phyloP scores from a whole-genome alignment of 345 rosid species.

The Lumnitzera littorea region DNA sequence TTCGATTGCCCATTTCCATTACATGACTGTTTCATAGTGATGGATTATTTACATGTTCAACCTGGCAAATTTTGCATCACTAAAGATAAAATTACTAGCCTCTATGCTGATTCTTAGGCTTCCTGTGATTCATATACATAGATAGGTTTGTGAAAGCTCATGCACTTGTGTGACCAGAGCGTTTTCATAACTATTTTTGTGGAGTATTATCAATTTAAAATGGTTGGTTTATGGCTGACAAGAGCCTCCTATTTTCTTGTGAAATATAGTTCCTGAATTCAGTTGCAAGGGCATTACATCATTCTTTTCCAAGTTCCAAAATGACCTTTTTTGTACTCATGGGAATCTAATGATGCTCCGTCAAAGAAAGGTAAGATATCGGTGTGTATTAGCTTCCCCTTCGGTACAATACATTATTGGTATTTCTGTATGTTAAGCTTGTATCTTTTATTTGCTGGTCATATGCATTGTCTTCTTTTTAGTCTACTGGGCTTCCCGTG shows the following conservation, averaged over 20 bases:
- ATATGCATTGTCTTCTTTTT: constrained; percentile 12
- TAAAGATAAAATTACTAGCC: too few species aligned
- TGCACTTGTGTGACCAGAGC: too few species aligned
- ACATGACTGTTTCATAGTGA: too few species aligned
- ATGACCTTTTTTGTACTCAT: constrained; percentile 28
- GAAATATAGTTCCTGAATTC: constrained; percentile 37
- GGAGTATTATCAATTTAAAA: too few species aligned
- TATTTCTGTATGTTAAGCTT: neutral
- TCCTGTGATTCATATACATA: too few species aligned
- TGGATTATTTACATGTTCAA: too few species aligned
- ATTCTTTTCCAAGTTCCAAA: constrained; percentile 26
- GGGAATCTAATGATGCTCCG: constrained; percentile 34
- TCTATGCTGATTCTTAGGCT: too few species aligned
- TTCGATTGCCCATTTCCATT: neutral
- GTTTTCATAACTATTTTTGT: too few species aligned
- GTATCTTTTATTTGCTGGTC: neutral
- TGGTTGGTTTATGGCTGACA: neutral
- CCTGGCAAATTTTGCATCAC: too few species aligned
- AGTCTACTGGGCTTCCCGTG: constrained; percentile 42
- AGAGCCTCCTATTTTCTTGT: constrained; percentile 3
- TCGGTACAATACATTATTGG: neutral
- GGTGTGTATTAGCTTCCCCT: neutral
- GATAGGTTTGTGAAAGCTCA: too few species aligned
- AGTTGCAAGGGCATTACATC: constrained; percentile 23
- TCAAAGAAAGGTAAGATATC: constrained; percentile 47